phyloP scores from a whole-genome alignment of 2,329 filamentous ascomycete species.

The Ceratocystis eucalypticola region DNA sequence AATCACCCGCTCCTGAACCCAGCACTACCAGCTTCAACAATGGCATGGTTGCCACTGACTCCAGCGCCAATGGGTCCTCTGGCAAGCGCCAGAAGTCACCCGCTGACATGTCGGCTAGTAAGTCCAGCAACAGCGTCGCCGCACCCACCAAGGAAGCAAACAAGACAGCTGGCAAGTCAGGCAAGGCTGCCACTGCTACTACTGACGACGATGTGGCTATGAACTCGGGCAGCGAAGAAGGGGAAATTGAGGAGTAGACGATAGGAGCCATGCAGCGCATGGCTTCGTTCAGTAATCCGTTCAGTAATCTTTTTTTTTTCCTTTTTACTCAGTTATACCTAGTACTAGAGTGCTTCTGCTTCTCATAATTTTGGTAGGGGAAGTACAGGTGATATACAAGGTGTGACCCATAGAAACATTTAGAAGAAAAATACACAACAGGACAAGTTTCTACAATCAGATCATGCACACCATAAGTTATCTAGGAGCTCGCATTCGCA shows the following conservation, averaged over 20 bases:
- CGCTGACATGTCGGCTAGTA: background rate
- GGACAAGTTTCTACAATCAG: background rate
- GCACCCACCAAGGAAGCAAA: background rate
- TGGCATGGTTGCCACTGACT: constrained; percentile 32
- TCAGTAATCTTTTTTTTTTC: background rate
- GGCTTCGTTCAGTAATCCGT: background rate
- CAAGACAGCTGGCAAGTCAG: background rate
- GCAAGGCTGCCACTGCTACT: background rate
- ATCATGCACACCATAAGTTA: too few relatives aligned
- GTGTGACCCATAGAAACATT: background rate
- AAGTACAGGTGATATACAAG: background rate
- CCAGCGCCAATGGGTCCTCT: constrained; percentile 20
- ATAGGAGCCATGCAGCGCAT: background rate
- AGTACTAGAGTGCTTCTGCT: background rate
- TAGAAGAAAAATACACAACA: background rate
- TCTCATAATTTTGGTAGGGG: background rate
- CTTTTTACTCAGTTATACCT: background rate
- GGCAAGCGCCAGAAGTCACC: constrained; percentile 16
- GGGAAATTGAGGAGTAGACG: constrained; percentile 71
- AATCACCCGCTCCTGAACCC: constrained; percentile 8
- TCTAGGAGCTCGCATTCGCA: too few relatives aligned
- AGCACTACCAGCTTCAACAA: constrained; percentile 29
- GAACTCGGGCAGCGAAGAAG: constrained; percentile 87
- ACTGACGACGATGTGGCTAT: constrained; percentile 26
- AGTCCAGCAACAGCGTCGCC: background rate